Evolutionary conservation across 2,329 filamentous ascomycete species (phyloP).

Genomic region (Apiospora phragmitis): DNA sequence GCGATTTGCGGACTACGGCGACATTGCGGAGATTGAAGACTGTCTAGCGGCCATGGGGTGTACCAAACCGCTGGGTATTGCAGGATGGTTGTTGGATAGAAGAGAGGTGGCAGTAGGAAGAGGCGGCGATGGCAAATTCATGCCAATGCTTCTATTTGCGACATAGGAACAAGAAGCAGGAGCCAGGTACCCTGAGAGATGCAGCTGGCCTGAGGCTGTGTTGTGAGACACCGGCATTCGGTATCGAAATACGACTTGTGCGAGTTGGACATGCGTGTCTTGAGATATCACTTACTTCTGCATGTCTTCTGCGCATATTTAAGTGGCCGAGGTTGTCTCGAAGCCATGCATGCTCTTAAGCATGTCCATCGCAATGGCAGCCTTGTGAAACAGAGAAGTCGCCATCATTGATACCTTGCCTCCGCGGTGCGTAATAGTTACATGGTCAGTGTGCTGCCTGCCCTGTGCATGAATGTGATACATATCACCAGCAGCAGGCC

Average conservation of each 20-base stretch:
- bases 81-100: not conserved
- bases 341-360: not conserved
- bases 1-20: not conserved
- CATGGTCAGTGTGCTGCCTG: not conserved
- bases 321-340: not conserved
- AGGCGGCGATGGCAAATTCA: not conserved
- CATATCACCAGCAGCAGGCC: not conserved
- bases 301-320: not conserved
- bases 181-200: not conserved
- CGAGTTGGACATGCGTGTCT: not conserved
- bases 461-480: not conserved
- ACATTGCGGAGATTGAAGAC: not conserved
- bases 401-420: not conserved
- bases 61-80: slow-evolving; percentile 1
- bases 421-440: not conserved
- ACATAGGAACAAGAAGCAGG: not conserved
- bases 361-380: not conserved
- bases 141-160: not conserved
- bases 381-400: not conserved
- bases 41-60: not conserved
- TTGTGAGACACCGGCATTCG: not conserved
- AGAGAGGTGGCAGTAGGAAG: not conserved
- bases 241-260: not conserved
- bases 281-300: not conserved
- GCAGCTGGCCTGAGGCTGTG: not conserved